Base-by-base conservation (phyloP, 768 basidiomycete genomes). In the Suillus decipiens region DNA sequence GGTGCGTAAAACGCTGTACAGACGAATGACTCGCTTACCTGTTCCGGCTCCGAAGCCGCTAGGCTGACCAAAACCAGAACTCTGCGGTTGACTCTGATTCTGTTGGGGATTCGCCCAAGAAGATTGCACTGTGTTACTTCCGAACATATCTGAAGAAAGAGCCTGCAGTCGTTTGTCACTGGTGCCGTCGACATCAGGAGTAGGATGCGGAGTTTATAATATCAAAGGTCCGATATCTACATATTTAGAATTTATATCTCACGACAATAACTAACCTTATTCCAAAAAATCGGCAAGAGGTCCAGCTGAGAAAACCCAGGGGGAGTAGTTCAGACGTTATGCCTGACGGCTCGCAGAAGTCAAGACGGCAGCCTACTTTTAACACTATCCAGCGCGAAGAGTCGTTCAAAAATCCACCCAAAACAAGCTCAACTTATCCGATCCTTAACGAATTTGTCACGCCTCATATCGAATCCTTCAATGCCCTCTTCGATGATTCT, bases 381-480 rank as follows among this genome's bases (percentile, higher is more conserved):
- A 84, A 89, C 72, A 96, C 95, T 5, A 82, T 96, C 58, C 81
- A 80, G 34, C 84, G 96, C 61, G 95, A 97, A 79, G 79, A 86
- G 8, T 75, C 81, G 5, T 97, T 97, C 77, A 83, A 84, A 75
- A 81, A 87, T 62, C 97, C 96, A 0, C 82, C 90, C 33, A 81
- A 82, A 67, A 77, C 84, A 47, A 85, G 85, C 24, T 84, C 90
- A 28, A 86, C 88, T 14, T 86, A 92, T 67, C 86, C 87, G 22
- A 91, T 92, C 60, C 82, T 99, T 64, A 93, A 97, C 68, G 93
- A 96, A 76, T 93, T 98, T 70, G 94, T 98, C 60, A 80, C 86
- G 28, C 96, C 97, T 7, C 96, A 98, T 73, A 86, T 99, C 65
- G 92, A 98, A 75, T 95, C 93, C 43, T 99, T 99, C 83, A 96